A percentile compares a stretch with the other conserved stretches of the same genome.
Evolutionary conservation across 495 filamentous ascomycete species (phyloP).

Genomic region (Hypoxylon trugodes): DNA sequence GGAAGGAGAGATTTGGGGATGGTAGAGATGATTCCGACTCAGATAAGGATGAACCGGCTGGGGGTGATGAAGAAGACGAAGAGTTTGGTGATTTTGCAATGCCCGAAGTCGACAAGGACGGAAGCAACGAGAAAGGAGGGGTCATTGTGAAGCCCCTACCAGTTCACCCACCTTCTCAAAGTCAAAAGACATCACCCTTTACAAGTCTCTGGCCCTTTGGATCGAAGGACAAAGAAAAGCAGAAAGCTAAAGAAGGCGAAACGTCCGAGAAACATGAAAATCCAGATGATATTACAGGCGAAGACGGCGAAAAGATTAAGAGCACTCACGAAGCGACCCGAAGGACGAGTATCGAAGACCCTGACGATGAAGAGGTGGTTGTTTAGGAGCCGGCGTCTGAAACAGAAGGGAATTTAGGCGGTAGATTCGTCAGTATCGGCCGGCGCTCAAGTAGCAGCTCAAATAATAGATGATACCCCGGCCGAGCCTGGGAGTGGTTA

Average conservation of each 20-base stretch:
- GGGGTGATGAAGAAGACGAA: slow-evolving; percentile 58
- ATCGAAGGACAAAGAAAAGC: slow-evolving; percentile 46
- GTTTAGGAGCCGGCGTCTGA: slow-evolving; percentile 40
- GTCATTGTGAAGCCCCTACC: slow-evolving; percentile 58
- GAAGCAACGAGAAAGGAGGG: slow-evolving; percentile 33
- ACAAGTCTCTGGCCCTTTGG: slow-evolving; percentile 60
- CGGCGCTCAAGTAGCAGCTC: slow-evolving; percentile 4
- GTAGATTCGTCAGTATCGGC: slow-evolving; percentile 20
- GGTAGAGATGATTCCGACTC: slow-evolving; percentile 56
- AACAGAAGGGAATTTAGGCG: slow-evolving; percentile 4
- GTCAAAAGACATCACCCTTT: slow-evolving; percentile 48
- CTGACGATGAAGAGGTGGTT: slow-evolving; percentile 61
- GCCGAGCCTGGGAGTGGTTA: no score
- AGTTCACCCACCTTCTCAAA: slow-evolving; percentile 52
- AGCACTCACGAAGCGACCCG: slow-evolving; percentile 61
- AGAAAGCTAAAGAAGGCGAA: slow-evolving; percentile 45
- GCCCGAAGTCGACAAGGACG: slow-evolving; percentile 53
- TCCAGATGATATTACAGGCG: slow-evolving; percentile 40
- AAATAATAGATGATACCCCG: slow-evolving; percentile 28
- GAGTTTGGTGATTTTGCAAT: slow-evolving; percentile 64
- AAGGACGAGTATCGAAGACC: slow-evolving; percentile 65
- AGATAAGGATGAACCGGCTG: slow-evolving; percentile 47
- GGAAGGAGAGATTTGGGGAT: slow-evolving; percentile 53
- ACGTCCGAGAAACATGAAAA: slow-evolving; percentile 36
- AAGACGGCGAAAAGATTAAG: slow-evolving; percentile 55